phyloP scores from a whole-genome alignment of 2,329 filamentous ascomycete species.

The Byssoonygena ceratinophila region DNA sequence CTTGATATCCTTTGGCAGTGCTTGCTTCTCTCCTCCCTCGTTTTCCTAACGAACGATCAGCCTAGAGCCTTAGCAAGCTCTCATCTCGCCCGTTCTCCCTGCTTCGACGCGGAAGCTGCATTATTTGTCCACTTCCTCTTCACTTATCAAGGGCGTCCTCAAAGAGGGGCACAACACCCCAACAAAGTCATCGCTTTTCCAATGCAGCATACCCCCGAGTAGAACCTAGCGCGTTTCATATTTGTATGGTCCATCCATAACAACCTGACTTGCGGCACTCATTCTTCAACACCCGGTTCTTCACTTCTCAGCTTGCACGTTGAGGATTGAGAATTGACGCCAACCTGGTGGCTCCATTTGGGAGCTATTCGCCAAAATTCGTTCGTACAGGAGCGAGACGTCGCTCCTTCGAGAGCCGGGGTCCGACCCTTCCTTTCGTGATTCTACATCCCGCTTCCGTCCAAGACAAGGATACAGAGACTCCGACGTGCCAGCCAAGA shows the following conservation, averaged over 20 bases:
- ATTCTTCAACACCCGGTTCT: not conserved
- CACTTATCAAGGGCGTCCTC: not conserved
- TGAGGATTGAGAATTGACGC: constrained; percentile 6
- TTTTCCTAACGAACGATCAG: not conserved
- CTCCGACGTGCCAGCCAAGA: constrained; percentile 31
- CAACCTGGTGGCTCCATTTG: constrained; percentile 25
- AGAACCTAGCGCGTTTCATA: constrained; percentile 12
- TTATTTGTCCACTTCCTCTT: not conserved
- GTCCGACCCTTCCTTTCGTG: constrained; percentile 36
- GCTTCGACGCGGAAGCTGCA: not conserved
- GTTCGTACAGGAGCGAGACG: constrained; percentile 45
- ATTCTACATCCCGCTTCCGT: constrained; percentile 41
- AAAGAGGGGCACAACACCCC: constrained; percentile 1
- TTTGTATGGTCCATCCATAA: constrained; percentile 7
- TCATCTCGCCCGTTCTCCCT: not conserved
- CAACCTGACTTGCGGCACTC: not conserved
- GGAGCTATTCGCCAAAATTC: constrained; percentile 43
- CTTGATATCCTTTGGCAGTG: not conserved
- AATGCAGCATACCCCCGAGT: constrained; percentile 6
- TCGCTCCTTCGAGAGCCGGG: constrained; percentile 51
- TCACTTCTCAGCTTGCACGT: not conserved
- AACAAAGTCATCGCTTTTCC: constrained; percentile 1
- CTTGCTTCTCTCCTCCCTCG: not conserved
- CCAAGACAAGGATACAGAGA: constrained; percentile 42
- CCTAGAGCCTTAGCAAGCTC: not conserved